Conservation (phyloP, 495 filamentous ascomycete species). For the Aspergillus ostianus region DNA sequence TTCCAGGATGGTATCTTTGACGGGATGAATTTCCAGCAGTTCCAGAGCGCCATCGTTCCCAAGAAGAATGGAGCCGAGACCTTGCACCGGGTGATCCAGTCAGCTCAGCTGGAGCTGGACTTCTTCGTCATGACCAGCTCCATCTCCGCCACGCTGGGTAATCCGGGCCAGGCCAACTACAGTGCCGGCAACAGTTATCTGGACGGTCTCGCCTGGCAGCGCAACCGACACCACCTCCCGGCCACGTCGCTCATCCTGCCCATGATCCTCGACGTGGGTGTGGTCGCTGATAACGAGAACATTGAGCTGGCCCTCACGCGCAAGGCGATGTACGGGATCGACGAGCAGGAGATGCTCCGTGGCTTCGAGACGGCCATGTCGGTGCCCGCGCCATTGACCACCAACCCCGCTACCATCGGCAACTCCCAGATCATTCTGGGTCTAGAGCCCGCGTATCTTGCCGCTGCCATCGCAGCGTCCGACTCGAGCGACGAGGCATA, state of each 20-base stretch:
- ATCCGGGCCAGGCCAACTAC: conserved; percentile 33
- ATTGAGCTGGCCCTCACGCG: conserved; percentile 30
- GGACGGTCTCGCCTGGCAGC: conserved; percentile 33
- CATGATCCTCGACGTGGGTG: conserved; percentile 39
- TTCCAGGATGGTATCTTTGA: conserved; percentile 25
- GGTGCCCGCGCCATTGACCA: conserved; percentile 56
- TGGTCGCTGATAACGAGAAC: conserved; percentile 32
- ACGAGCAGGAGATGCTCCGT: conserved; percentile 32
- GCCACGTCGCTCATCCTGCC: conserved; percentile 28
- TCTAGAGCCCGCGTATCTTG: conserved; percentile 30
- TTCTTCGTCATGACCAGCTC: conserved; percentile 37
- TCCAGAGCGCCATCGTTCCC: conserved; percentile 13
- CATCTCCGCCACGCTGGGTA: conserved; percentile 26
- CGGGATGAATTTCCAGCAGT: conserved; percentile 19
- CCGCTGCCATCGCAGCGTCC: conserved; percentile 1
- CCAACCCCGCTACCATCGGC: conserved; percentile 29
- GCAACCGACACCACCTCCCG: conserved; percentile 19
- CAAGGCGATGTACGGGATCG: conserved; percentile 39
- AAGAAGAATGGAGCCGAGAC: conserved; percentile 26
- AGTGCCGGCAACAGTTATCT: conserved; percentile 31
- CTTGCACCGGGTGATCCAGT: conserved; percentile 22
- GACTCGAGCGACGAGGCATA: conserved; percentile 27
- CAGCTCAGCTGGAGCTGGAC: conserved; percentile 19
- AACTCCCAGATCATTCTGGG: conserved; percentile 26
- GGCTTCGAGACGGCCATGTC: conserved; percentile 32